phyloP scores from a whole-genome alignment of 2,329 filamentous ascomycete species.

The Neopestalotiopsis clavispora region DNA sequence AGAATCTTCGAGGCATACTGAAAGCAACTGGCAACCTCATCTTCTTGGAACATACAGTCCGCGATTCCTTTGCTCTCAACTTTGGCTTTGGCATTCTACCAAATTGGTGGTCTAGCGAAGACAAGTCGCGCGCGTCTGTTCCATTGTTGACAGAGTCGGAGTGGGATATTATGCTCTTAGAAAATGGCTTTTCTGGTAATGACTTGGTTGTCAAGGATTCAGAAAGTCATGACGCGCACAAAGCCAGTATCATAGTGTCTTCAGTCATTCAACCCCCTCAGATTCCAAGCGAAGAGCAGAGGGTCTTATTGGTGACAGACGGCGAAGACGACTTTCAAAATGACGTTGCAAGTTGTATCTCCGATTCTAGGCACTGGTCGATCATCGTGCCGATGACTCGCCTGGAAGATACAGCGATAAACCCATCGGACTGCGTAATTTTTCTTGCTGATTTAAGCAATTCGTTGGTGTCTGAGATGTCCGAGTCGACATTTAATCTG shows the following conservation, averaged over 20 bases:
- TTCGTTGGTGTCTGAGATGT: slow-evolving; percentile 30
- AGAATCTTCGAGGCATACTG: slow-evolving; percentile 25
- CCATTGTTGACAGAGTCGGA: slow-evolving; percentile 17
- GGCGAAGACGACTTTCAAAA: neutral
- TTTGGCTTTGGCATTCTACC: slow-evolving; percentile 15
- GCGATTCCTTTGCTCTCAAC: slow-evolving; percentile 7
- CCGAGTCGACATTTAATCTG: slow-evolving; percentile 26
- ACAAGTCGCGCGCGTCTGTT: slow-evolving; percentile 2
- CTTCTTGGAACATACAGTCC: slow-evolving; percentile 19
- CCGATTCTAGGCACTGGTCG: neutral
- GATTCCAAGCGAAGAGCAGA: neutral
- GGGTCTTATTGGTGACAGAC: neutral
- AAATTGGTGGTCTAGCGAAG: slow-evolving; percentile 17
- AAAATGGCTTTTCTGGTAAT: slow-evolving; percentile 29
- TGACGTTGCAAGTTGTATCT: neutral
- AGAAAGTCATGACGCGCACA: slow-evolving; percentile 23
- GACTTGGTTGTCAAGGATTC: slow-evolving; percentile 29
- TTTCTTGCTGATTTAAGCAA: slow-evolving; percentile 28
- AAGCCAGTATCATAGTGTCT: slow-evolving; percentile 31
- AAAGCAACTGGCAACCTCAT: slow-evolving; percentile 26
- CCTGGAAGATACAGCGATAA: neutral
- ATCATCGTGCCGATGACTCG: neutral
- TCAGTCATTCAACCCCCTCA: neutral
- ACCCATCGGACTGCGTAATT: slow-evolving; percentile 21
- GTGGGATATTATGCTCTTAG: slow-evolving; percentile 25